Base-by-base conservation (phyloP, 2,329 filamentous ascomycete genomes). In the Talaromyces sp. region DNA sequence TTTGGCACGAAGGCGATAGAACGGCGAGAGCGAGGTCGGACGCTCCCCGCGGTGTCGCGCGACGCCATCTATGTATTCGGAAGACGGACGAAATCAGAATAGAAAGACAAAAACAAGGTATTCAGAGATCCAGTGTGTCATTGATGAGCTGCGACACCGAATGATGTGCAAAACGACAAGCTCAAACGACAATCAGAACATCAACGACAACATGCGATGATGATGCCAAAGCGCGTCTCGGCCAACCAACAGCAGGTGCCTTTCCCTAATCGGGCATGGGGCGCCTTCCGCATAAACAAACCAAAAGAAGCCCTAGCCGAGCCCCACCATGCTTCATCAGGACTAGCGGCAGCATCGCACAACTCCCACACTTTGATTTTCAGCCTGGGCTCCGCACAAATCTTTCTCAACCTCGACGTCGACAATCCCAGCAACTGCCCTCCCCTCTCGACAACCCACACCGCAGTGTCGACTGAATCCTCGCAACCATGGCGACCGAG, bases 401-500 rank as follows among this genome's bases (percentile, higher is more conserved):
- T 76, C 71, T 72, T 75, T 66, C 69, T 72, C 72, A 73, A 71
- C 70, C 71, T 73, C 73, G 73, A 75, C 72, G 71, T 69, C 70
- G 68, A 70, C 67, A 66, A 68, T 67, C 70, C 69, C 68, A 70
- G 21, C 53, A 17, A 19, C 53, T 24, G 29, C 53, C 64, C 24
- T 52, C 49, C 68, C 72, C 68, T 65, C 69, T 69, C 68, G 63
- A 71, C 68, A 67, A 67, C 68, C 68, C 67, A 68, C 66, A 70
- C 74, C 73, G 68, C 70, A 64, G 65, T 64, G 74, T 77, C 73
- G 73, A 71, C 72, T 79, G 78, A 79, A 78, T 76, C 77, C 72
- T 77, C 81, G 82, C 82, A 84, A 87, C 79, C 81, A 96, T 96
- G 92, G 92, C 92, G 80, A 96, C 92, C 87, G 92, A 96, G 86